Conservation (phyloP, 1,284 basidiomycete genomes). For the Rhodotorula sp. region DNA sequence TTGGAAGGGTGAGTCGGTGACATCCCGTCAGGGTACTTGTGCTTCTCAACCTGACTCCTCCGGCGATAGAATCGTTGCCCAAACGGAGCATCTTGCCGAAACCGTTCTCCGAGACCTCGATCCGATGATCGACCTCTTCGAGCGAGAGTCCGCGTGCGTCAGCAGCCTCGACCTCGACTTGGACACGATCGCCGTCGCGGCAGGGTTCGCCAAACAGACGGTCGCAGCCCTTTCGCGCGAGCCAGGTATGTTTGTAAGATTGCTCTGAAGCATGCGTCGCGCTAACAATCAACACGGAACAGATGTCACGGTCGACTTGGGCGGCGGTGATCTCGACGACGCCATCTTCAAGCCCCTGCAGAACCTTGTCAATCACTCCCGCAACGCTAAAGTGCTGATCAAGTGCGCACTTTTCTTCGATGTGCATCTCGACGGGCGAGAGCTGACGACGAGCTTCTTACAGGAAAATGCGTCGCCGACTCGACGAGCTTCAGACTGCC, state of each 20-base stretch:
- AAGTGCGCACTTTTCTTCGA: constrained; percentile 56
- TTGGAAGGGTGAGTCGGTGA: constrained; percentile 65
- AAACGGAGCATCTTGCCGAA: constrained; percentile 85
- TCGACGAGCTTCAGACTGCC: constrained; percentile 73
- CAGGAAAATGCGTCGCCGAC: constrained; percentile 78
- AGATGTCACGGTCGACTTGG: constrained; percentile 72
- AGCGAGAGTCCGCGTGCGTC: constrained; percentile 80
- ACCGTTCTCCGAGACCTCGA: constrained; percentile 66
- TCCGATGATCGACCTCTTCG: constrained; percentile 78
- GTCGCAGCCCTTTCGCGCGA: constrained; percentile 71
- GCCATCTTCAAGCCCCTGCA: constrained; percentile 78
- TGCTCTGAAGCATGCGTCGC: not conserved
- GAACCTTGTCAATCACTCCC: constrained; percentile 73
- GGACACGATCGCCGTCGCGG: constrained; percentile 84
- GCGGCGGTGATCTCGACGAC: constrained; percentile 66
- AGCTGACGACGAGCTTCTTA: too few relatives aligned
- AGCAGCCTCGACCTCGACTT: constrained; percentile 80
- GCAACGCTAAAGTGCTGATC: constrained; percentile 73
- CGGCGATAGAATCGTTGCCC: constrained; percentile 70
- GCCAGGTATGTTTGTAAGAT: constrained; percentile 57
- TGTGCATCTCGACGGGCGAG: not conserved
- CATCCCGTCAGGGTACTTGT: too few relatives aligned
- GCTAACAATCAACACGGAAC: not conserved
- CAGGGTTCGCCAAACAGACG: constrained; percentile 80
- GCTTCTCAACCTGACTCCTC: not conserved